Percentiles rank a stretch among this genome's conserved stretches.
Evolutionary conservation across 2,329 filamentous ascomycete genomes (phyloP).

Genomic region (Seiridium cupressi): DNA sequence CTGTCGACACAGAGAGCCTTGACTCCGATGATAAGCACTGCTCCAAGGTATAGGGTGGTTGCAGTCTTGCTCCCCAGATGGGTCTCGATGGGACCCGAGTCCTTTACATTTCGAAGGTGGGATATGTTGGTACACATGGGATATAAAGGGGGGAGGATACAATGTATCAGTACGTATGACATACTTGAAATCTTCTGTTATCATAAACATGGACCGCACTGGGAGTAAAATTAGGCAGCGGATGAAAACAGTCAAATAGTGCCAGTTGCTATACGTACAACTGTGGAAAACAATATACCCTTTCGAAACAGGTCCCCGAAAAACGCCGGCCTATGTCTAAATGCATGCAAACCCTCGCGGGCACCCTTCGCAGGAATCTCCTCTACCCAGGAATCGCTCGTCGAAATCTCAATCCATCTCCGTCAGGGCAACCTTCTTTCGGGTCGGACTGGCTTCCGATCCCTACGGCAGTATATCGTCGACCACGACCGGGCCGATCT

Average conservation of each 20-base stretch:
- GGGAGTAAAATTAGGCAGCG: neutral
- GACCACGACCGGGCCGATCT: slow-evolving; percentile 13
- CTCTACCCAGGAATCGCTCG: neutral
- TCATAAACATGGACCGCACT: neutral
- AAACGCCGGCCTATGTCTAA: neutral
- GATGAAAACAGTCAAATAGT: neutral
- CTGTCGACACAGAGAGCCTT: neutral
- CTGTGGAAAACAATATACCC: neutral
- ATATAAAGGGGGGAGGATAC: neutral
- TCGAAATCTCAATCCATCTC: neutral
- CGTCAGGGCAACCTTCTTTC: neutral
- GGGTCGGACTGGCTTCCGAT: neutral
- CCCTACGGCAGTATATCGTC: slow-evolving; percentile 1
- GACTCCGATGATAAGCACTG: neutral
- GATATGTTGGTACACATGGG: neutral
- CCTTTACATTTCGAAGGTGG: neutral
- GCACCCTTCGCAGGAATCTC: slow-evolving; percentile 3
- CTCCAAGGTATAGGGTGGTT: neutral
- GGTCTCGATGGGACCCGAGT: neutral
- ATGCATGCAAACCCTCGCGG: neutral
- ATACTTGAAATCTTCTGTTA: neutral
- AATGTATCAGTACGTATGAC: neutral
- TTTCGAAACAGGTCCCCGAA: neutral
- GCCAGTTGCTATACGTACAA: neutral
- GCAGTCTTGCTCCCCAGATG: neutral